phyloP scores from a whole-genome alignment of 176 grass and related monocot species.

The Cenchrus fungigraminus region DNA sequence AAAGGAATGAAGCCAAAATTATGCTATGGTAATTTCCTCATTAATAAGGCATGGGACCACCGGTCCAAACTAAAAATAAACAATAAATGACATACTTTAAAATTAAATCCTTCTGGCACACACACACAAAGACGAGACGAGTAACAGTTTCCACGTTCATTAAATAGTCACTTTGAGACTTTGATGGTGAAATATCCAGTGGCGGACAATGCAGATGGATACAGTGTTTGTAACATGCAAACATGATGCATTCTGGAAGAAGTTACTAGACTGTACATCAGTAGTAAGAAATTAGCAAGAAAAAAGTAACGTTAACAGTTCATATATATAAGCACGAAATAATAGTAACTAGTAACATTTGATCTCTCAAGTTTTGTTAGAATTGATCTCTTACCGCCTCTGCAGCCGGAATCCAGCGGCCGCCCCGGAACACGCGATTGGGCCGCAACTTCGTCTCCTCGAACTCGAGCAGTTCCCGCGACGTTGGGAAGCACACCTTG shows the following conservation, averaged over 20 bases:
- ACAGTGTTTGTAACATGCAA: no score
- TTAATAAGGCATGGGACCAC: no score
- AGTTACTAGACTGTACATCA: no score
- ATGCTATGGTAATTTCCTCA: no score
- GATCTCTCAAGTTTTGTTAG: no score
- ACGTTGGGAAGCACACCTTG: constrained; percentile 65
- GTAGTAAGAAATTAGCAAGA: neutral
- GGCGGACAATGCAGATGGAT: neutral
- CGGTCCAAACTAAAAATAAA: no score
- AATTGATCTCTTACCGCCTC: constrained; percentile 18
- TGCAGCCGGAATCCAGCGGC: constrained; percentile 49
- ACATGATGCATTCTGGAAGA: neutral
- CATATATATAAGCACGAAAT: neutral
- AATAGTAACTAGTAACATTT: neutral
- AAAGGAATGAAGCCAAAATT: no score
- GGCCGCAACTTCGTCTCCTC: constrained; percentile 47
- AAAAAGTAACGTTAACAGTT: no score
- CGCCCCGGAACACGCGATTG: constrained; percentile 39
- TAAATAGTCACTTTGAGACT: neutral
- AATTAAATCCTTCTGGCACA: neutral
- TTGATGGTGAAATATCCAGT: neutral
- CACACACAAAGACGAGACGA: no score
- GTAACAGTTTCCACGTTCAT: no score
- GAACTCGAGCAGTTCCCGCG: constrained; percentile 63
- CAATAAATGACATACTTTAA: no score